Evolutionary conservation across 106 monocot genomes (phyloP).

Genomic region (Acanthochlamys bracteata): DNA sequence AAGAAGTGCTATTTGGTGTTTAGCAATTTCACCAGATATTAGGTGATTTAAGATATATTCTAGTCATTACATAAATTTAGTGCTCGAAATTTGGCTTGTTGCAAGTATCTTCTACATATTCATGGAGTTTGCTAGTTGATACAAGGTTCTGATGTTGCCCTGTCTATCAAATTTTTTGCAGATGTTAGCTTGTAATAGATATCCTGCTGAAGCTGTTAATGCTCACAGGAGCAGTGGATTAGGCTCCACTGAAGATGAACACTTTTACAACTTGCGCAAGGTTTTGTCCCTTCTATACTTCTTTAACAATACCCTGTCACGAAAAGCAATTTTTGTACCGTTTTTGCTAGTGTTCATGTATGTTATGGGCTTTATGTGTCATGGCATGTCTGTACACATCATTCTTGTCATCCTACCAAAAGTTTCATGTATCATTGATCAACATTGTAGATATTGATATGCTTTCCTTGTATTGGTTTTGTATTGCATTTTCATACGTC

Average conservation of each 20-base stretch:
- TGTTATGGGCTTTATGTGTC: too few species aligned
- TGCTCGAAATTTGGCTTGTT: background rate
- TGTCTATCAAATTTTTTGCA: background rate
- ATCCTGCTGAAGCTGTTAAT: background rate
- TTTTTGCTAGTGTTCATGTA: too few species aligned
- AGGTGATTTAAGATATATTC: too few species aligned
- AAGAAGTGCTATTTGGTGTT: too few species aligned
- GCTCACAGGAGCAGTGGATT: background rate
- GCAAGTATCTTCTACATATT: too few species aligned
- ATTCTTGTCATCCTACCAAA: too few species aligned
- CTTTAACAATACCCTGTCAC: background rate
- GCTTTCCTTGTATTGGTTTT: background rate
- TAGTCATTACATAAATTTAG: too few species aligned
- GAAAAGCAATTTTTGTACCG: background rate
- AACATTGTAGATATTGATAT: background rate
- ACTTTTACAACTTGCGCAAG: background rate
- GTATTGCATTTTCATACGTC: background rate
- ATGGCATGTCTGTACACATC: too few species aligned
- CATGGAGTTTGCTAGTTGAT: too few species aligned
- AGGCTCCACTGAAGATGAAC: background rate
- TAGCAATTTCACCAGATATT: too few species aligned
- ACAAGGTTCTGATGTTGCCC: background rate
- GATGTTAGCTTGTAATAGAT: conserved; percentile 2
- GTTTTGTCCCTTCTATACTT: background rate
- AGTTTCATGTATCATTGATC: too few species aligned